Evolutionary conservation across 805 yeast genomes (phyloP).

Genomic region (Candida insectorum): DNA sequence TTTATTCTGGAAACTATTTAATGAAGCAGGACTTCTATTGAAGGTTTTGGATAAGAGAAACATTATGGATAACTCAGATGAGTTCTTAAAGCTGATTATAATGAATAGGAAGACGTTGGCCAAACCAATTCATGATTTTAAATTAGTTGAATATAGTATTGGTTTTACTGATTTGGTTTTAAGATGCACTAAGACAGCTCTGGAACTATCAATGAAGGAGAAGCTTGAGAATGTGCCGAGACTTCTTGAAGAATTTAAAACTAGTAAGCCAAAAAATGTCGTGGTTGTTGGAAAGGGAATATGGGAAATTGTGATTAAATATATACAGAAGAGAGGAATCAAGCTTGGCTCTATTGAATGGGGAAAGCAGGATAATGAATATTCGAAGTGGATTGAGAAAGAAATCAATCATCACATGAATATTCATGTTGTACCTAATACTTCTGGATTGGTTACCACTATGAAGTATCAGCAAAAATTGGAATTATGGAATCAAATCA

Average conservation of each 20-base stretch:
- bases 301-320: conserved; percentile 57
- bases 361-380: conserved; percentile 40
- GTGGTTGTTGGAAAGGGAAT: conserved; percentile 74
- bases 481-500: conserved; percentile 46
- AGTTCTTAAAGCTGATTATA: conserved; percentile 12
- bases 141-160: conserved; percentile 40
- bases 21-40: conserved; percentile 45
- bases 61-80: conserved; percentile 5
- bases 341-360: conserved; percentile 42
- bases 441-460: conserved; percentile 66
- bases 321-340: conserved; percentile 22
- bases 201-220: conserved; percentile 50
- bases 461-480: conserved; percentile 45
- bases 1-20: conserved; percentile 63
- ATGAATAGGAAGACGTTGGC: conserved; percentile 7
- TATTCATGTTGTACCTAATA: conserved; percentile 64
- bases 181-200: conserved; percentile 58
- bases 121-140: conserved; percentile 38
- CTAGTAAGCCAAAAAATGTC: conserved; percentile 37
- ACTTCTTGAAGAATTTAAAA: conserved; percentile 43
- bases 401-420: conserved; percentile 15
- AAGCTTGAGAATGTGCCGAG: conserved; percentile 53
- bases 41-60: conserved; percentile 10
- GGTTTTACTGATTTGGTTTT: conserved; percentile 73
- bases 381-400: conserved; percentile 15